Evolutionary conservation across 139 green algal genomes (phyloP).

Genomic region (Chlamydomonas incerta): DNA sequence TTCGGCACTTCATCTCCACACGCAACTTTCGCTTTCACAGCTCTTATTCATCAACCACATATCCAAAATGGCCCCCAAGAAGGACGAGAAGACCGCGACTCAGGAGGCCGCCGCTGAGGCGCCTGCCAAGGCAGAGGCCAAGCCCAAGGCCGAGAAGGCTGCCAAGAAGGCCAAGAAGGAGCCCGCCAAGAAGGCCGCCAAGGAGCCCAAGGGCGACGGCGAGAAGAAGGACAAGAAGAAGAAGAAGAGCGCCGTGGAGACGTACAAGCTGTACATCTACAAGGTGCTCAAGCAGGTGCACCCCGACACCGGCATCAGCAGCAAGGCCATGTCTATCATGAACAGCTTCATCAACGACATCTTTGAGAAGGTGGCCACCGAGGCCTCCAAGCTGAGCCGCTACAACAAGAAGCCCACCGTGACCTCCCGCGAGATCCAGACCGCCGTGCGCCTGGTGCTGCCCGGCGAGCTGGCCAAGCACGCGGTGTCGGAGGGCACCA

Average conservation of each 20-base stretch:
- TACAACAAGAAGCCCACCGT: conserved; percentile 61
- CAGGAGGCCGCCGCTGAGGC: background rate
- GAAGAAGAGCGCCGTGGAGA: conserved; percentile 72
- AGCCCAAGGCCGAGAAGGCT: background rate
- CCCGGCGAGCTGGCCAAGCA: conserved; percentile 91
- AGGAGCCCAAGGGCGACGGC: conserved; percentile 2
- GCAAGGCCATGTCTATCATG: conserved; percentile 98
- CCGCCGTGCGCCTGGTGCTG: conserved; percentile 84
- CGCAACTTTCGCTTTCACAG: no score
- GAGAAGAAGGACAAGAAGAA: conserved; percentile 57
- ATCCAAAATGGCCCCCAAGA: background rate
- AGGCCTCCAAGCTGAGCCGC: conserved; percentile 70
- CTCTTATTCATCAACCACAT: no score
- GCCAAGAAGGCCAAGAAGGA: background rate
- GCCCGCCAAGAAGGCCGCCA: background rate
- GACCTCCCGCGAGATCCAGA: conserved; percentile 80
- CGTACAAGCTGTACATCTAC: conserved; percentile 99
- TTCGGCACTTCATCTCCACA: no score
- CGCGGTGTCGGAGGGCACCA: conserved; percentile 63
- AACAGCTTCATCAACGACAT: conserved; percentile 79
- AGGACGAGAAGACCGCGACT: background rate
- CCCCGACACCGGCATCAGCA: conserved; percentile 96
- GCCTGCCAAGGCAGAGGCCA: background rate
- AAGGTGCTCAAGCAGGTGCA: conserved; percentile 94
- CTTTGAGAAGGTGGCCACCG: conserved; percentile 89